Base-by-base conservation (phyloP, 1,284 basidiomycete genomes). In the Butyriboletus appendiculatus region DNA sequence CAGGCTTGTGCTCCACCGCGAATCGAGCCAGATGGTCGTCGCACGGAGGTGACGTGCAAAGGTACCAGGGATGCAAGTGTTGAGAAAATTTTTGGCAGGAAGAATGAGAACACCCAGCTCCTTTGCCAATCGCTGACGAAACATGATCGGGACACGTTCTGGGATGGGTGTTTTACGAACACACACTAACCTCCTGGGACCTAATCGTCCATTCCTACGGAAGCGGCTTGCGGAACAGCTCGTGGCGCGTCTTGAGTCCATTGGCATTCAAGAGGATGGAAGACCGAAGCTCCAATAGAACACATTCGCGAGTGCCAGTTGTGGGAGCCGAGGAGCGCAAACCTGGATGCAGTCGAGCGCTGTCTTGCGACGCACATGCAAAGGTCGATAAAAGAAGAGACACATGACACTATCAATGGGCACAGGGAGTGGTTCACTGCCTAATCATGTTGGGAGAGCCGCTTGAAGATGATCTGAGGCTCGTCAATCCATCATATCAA, bases 271-370 rank as follows among this genome's bases (percentile, higher is more conserved):
- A 68, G 16, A 66, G 67, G 37, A 94, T 77, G 65, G 84, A 84
- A 0, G 72, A 57, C 0, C 86, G 79, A 5, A 92, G 76, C 0
- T 51, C 47, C 1, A 54, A 52, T 0, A 71, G 12, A 59, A 47
- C 3, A 11, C 16, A 22, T 56, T 32, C 14, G 60, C 58, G 14
- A 81, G 76, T 0, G 80, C 78, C 10, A 93, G 76, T 0, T 94
- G 92, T 7, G 86, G 77, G 2, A 87, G 79, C 5, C 86, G 80
- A 15, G 90, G 87, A 0, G 91, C 77, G 62, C 92, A 93, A 53
- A 94, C 90, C 69, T 91, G 82, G 47, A 94, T 76, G 61, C 86
- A 90, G 71, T 96, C 94, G 14, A 91, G 78, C 15, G 89, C n/a
- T n/a, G n/a, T n/a, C n/a, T n/a, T n/a, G n/a, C n/a, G n/a, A n/a